A percentile compares a stretch with the other conserved stretches of the same genome.
Conservation (phyloP, 805 yeast species). For the Ogataea henricii region DNA sequence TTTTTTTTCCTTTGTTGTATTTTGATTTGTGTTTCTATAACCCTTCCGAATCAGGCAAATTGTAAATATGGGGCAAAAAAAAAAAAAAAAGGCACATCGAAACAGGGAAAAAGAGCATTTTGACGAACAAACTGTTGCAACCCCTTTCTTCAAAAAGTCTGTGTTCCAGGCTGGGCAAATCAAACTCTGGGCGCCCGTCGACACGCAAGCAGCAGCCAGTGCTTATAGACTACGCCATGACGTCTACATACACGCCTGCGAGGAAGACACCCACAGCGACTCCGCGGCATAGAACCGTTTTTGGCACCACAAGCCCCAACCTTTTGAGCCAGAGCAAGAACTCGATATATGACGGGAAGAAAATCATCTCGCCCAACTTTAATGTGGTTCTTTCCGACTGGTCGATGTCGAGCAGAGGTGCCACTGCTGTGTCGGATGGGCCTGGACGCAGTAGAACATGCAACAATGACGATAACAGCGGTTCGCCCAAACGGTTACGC, state of each 20-base stretch:
- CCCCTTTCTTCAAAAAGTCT: no score
- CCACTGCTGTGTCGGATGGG: neutral
- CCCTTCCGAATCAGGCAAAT: constrained; percentile 20
- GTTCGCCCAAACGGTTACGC: constrained; percentile 32
- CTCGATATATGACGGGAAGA: constrained; percentile 34
- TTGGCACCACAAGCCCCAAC: constrained; percentile 36
- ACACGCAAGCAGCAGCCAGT: neutral
- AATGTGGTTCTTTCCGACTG: constrained; percentile 39
- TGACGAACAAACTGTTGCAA: neutral
- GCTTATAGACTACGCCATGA: neutral
- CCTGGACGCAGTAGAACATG: neutral
- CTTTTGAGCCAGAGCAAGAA: constrained; percentile 28
- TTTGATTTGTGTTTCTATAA: constrained; percentile 1
- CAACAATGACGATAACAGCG: constrained; percentile 15
- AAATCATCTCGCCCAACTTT: constrained; percentile 37
- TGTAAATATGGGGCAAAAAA: constrained; percentile 17
- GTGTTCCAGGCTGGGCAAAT: neutral
- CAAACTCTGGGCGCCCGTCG: no score
- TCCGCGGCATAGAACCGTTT: constrained; percentile 34
- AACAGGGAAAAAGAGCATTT: neutral
- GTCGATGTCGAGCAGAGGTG: constrained; percentile 25
- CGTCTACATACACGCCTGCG: constrained; percentile 13
- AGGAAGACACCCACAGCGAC: constrained; percentile 16
- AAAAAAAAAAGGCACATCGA: constrained; percentile 3
- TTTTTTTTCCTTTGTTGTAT: neutral